Evolutionary conservation across 2,329 filamentous ascomycete genomes (phyloP).

Genomic region (Magnaporthiopsis poae): DNA sequence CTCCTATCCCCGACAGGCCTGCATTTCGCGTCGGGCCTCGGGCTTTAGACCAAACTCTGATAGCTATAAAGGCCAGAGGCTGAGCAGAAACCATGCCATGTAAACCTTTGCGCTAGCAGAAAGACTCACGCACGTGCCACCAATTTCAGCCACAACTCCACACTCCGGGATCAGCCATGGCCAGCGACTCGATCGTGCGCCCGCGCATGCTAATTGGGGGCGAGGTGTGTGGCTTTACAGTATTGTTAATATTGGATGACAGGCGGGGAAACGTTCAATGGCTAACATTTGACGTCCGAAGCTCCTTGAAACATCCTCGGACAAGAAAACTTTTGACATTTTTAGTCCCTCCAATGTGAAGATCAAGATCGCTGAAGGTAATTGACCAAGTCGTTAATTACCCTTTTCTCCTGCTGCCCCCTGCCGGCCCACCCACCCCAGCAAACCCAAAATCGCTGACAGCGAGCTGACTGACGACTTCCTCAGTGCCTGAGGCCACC

Average conservation of each 20-base stretch:
- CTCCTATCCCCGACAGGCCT: no score
- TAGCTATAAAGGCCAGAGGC: not conserved
- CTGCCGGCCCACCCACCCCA: no score
- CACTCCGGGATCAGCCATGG: not conserved
- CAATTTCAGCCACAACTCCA: no score
- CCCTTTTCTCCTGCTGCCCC: no score
- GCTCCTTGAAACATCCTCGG: constrained; percentile 37
- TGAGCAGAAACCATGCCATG: no score
- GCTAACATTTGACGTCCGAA: constrained; percentile 7
- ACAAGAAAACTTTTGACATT: constrained; percentile 34
- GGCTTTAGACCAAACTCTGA: no score
- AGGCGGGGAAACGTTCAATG: no score
- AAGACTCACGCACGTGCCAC: no score
- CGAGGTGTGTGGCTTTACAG: constrained; percentile 22
- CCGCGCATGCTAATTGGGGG: constrained; percentile 41
- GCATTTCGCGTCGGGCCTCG: no score
- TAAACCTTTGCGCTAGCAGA: no score
- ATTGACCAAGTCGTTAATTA: no score
- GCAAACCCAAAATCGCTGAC: not conserved
- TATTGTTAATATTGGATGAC: no score
- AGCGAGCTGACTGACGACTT: not conserved
- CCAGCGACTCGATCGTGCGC: not conserved
- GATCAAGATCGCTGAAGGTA: constrained; percentile 24
- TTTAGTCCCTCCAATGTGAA: constrained; percentile 32
- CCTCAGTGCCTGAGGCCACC: constrained; percentile 33